A percentile compares a stretch with the other conserved stretches of the same genome.
Evolutionary conservation across 140 eudicot genomes (phyloP).

Genomic region (Cichorium intybus): DNA sequence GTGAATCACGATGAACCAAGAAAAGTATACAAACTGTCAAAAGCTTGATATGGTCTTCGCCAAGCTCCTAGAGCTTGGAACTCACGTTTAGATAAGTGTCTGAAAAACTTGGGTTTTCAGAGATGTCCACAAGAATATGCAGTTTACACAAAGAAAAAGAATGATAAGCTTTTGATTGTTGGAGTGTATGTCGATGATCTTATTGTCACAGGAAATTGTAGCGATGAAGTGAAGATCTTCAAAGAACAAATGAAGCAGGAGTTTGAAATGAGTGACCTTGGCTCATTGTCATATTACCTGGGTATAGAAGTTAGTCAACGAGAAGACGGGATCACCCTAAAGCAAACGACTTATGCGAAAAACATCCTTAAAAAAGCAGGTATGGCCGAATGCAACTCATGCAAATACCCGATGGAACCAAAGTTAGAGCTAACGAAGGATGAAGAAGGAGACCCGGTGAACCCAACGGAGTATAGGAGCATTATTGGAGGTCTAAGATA

Average conservation of each 20-base stretch:
- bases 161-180: not conserved
- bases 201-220: not conserved
- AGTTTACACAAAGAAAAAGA: not conserved
- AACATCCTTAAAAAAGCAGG: too few species aligned
- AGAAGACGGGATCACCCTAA: not conserved
- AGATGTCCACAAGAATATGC: not conserved
- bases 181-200: not conserved
- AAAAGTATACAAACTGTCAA: not conserved
- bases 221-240: too few species aligned
- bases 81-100: too few species aligned
- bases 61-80: not conserved
- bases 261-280: too few species aligned
- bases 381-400: too few species aligned
- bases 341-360: not conserved
- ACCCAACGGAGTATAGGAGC: not conserved
- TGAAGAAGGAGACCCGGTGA: not conserved
- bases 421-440: too few species aligned
- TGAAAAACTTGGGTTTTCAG: not conserved
- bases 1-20: not conserved
- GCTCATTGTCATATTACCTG: too few species aligned
- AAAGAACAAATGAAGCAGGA: too few species aligned
- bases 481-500: not conserved
- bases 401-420: not conserved
- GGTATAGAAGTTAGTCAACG: too few species aligned
- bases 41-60: not conserved